Percentiles rank a stretch among this genome's conserved stretches.
Conservation (phyloP, 768 basidiomycete species). For the Boletus subparvulus region DNA sequence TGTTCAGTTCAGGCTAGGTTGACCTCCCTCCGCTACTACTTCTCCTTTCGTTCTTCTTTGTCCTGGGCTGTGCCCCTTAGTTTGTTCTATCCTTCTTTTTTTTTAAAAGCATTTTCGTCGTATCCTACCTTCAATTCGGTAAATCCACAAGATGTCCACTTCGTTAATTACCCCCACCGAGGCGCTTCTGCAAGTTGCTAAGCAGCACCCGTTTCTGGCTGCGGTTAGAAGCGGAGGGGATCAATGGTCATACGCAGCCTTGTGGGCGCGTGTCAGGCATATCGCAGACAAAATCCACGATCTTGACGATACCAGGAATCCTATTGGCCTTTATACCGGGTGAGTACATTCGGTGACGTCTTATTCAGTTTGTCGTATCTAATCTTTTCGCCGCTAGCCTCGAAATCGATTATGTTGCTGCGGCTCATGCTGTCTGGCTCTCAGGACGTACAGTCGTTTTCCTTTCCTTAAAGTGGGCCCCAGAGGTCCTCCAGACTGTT, state of each 20-base stretch:
- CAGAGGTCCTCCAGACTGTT: slow-evolving; percentile 20
- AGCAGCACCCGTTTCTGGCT: slow-evolving; percentile 25
- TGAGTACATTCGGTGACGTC: neutral
- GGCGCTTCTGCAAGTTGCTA: slow-evolving; percentile 32
- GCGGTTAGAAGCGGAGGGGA: slow-evolving; percentile 12
- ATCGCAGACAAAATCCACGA: slow-evolving; percentile 24
- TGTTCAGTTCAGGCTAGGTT: neutral
- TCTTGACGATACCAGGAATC: slow-evolving; percentile 23
- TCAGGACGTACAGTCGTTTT: slow-evolving; percentile 30
- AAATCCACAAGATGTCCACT: slow-evolving; percentile 9
- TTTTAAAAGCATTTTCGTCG: neutral
- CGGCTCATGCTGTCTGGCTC: slow-evolving; percentile 31
- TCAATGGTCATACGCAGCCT: slow-evolving; percentile 31
- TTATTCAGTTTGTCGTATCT: neutral
- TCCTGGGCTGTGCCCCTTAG: slow-evolving; percentile 19
- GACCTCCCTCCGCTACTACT: slow-evolving; percentile 8
- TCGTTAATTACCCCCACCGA: slow-evolving; percentile 28
- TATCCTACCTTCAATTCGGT: neutral
- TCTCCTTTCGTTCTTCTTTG: slow-evolving; percentile 5
- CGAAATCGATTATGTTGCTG: slow-evolving; percentile 30
- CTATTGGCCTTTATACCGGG: slow-evolving; percentile 29
- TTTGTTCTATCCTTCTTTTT: neutral
- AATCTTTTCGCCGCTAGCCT: neutral
- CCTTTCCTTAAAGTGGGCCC: slow-evolving; percentile 26
- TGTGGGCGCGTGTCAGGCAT: slow-evolving; percentile 29